A percentile compares a stretch with the other conserved stretches of the same genome.
Conservation (phyloP, 1,284 basidiomycete species). For the Papiliotrema laurentii region DNA sequence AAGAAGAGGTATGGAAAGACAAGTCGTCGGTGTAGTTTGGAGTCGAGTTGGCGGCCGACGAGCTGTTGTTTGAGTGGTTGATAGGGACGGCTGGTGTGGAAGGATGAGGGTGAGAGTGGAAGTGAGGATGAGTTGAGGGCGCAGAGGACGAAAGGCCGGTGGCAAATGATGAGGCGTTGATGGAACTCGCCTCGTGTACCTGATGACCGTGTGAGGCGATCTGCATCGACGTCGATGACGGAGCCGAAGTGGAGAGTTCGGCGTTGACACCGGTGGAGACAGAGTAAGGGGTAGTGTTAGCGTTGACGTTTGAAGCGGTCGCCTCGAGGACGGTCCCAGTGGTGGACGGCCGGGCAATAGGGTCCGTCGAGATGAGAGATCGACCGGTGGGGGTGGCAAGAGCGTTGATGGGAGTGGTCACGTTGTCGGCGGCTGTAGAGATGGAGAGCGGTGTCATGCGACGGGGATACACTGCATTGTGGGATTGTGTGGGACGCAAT, state of each 20-base stretch:
- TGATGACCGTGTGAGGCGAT: not conserved
- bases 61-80: not conserved
- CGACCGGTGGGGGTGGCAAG: not conserved
- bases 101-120: conserved; percentile 1
- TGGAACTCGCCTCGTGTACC: not conserved
- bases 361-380: not conserved
- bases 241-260: not conserved
- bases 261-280: not conserved
- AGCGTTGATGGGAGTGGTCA: not conserved
- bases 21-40: conserved; percentile 4
- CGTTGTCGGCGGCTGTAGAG: not conserved
- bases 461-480: conserved; percentile 1
- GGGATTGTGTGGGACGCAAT: conserved; percentile 6
- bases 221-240: not conserved
- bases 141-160: not conserved
- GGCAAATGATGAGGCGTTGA: not conserved
- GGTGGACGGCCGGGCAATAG: not conserved
- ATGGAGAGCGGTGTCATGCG: not conserved
- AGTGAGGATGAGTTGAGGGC: not conserved
- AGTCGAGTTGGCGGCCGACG: conserved; percentile 1
- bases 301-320: too few relatives aligned
- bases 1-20: conserved; percentile 6
- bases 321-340: not conserved
- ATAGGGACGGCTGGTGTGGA: conserved; percentile 17
- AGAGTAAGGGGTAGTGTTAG: too few relatives aligned